phyloP scores from a whole-genome alignment of 164 flowering plant species.

The Magnolia kwangsiensis region DNA sequence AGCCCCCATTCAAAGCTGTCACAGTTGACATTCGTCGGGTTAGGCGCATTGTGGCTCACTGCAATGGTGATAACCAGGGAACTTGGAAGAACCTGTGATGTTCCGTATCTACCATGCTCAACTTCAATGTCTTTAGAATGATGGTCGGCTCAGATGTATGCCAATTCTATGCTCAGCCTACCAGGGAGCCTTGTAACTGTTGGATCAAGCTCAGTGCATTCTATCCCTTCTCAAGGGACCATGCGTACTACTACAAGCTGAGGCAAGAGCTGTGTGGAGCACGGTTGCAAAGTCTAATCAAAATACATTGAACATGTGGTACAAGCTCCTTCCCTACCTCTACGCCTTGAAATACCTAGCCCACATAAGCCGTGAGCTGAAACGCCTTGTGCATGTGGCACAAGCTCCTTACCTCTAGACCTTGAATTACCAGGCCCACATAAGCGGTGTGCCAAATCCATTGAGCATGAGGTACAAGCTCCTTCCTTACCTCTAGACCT shows the following conservation, averaged over 20 bases:
- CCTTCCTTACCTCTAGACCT: conserved; percentile 73
- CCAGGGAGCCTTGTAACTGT: conserved; percentile 81
- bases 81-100: conserved; percentile 64
- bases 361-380: conserved; percentile 18
- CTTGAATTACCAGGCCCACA: conserved; percentile 69
- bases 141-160: conserved; percentile 93
- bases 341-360: conserved; percentile 27
- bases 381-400: conserved; percentile 78
- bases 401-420: conserved; percentile 73
- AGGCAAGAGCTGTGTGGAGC: conserved; percentile 75
- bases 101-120: conserved; percentile 73
- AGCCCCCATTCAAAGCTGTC: conserved; percentile 73
- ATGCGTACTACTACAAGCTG: conserved; percentile 60
- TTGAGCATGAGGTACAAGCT: conserved; percentile 73
- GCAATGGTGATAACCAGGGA: conserved; percentile 88
- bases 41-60: conserved; percentile 82
- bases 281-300: conserved; percentile 71
- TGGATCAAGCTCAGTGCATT: conserved; percentile 92
- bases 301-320: conserved; percentile 73
- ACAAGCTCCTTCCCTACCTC: conserved; percentile 68
- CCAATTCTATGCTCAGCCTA: conserved; percentile 72
- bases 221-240: conserved; percentile 87
- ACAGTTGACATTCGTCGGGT: conserved; percentile 81
- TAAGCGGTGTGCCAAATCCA: conserved; percentile 28
- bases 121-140: conserved; percentile 75